Percentiles rank a stretch among this genome's conserved stretches.
Evolutionary conservation across 164 flowering plant genomes (phyloP).

Genomic region (Vitis vinifera): ASM3070453v1 NC_081814.1:4589501-4590000

Average conservation of each 20-base stretch:
- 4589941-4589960: constrained; percentile 18
- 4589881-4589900: constrained; percentile 2
- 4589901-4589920: neutral
- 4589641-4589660: neutral
- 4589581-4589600: neutral
- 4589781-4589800: constrained; percentile 10
- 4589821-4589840: constrained; percentile 11
- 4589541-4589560: constrained; percentile 18
- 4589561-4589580: constrained; percentile 19
- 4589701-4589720: constrained; percentile 26
- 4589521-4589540: neutral
- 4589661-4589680: constrained; percentile 20
- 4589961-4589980: constrained; percentile 9
- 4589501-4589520: neutral
- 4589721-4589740: constrained; percentile 18
- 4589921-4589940: neutral
- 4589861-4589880: constrained; percentile 11
- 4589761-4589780: constrained; percentile 4
- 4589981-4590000: constrained; percentile 7
- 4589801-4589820: constrained; percentile 9
- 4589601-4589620: constrained; percentile 18
- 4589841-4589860: neutral
- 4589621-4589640: constrained; percentile 8
- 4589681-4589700: constrained; percentile 5
- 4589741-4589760: constrained; percentile 3